These are phyloP conservation scores for Thermothielavioides terrestris DNA, from an alignment of 495 filamentous ascomycete species.

Conservation along the genomic window DNA sequence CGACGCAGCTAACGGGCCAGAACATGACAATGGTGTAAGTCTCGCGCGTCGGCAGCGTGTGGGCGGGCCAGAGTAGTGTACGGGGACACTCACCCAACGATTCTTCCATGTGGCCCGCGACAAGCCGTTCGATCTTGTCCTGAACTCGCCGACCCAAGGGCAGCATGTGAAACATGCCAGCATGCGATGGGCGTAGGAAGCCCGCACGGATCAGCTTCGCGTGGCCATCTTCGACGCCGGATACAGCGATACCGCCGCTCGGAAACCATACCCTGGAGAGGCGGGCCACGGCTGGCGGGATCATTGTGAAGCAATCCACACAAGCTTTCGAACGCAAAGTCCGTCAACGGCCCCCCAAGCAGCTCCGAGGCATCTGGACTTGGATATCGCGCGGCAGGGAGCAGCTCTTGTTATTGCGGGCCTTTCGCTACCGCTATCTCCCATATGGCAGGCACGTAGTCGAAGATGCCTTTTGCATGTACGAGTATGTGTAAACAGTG, in stretches of 20 bases:
- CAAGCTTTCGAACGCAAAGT: no score
- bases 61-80: not conserved
- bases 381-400: no score
- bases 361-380: no score
- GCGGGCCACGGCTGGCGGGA: conserved; percentile 31
- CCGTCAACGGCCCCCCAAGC: no score
- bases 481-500: no score
- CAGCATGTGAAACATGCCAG: conserved; percentile 88
- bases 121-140: conserved; percentile 73
- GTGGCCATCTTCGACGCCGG: conserved; percentile 56
- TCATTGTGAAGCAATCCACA: no score
- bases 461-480: not conserved
- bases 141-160: conserved; percentile 86
- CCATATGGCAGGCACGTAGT: no score
- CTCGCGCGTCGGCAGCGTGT: not conserved
- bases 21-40: not conserved
- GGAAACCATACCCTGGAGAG: conserved; percentile 71
- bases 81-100: conserved; percentile 48
- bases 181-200: conserved; percentile 76
- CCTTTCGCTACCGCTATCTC: no score
- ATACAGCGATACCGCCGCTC: conserved; percentile 55
- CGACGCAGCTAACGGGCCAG: conserved; percentile 56
- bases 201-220: conserved; percentile 67
- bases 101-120: conserved; percentile 80
- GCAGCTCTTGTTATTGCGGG: no score